Base-by-base conservation (phyloP, 192 early-diverging fungal genomes). In the Entophlyctis helioformis region DNA sequence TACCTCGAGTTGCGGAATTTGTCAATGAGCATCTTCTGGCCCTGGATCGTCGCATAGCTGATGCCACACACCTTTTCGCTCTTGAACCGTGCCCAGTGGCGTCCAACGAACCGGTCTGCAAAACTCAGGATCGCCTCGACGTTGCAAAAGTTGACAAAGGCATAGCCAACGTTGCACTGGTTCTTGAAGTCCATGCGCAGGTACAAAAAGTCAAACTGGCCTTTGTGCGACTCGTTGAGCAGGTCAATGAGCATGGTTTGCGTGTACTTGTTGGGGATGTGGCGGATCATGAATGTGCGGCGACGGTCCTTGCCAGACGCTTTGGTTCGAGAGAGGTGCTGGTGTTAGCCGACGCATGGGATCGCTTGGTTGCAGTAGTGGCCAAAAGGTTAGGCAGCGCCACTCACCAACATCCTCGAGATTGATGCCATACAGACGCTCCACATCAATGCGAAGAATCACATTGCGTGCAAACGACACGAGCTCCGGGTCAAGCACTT, bases 201-300 rank as follows among this genome's bases (percentile, higher is more conserved):
- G 56, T 91, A 91, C 0, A 87, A 45, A 59, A 91, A 91, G 46
- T 89, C 84, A 41, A 46, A 67, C 15, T 53, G 24, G 19, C 65
- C 65, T 37, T 64, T 62, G 57, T 89, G 87, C 0, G 82, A 80
- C 10, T 70, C 63, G 49, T 89, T 77, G 35, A 89, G 58, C 38
- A 71, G 71, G 10, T 83, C 74, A 12, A 83, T 54, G 8, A 89
- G 53, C 87, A 87, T 87, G 62, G 76, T 53, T 74, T 85, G 70
- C 5, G 82, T 80, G 50, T 84, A 86, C 52, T 87, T 87, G 59
- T 90, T 90, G 10, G 87, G 87, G 44, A 89, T 86, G 52, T 88
- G 88, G 28, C 85, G 65, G 36, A 90, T 81, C 87, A 89, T 89
- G 50, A 84, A 82, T 0, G 87, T 86, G n/a, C n/a, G n/a, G n/a